Evolutionary conservation across 176 grass and related monocot genomes (phyloP).

Genomic region (Alopecurus myosuroides): DNA sequence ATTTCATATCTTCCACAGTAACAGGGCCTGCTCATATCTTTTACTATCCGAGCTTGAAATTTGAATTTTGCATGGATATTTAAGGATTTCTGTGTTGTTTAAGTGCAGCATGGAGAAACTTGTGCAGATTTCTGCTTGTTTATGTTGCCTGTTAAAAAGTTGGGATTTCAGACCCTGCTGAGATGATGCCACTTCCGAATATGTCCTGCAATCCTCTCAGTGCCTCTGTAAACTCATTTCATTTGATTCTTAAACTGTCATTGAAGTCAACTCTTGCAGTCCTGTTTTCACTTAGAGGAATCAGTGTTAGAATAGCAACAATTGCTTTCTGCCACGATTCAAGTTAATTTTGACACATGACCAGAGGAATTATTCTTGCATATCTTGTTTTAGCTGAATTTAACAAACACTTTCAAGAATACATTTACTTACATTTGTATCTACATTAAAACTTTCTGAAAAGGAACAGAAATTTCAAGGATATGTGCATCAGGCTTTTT

Average conservation of each 20-base stretch:
- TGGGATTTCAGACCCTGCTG: background rate
- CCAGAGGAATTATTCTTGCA: background rate
- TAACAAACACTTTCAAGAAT: no score
- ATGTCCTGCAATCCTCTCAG: no score
- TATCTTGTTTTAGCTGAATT: background rate
- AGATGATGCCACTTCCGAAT: background rate
- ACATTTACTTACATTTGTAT: no score
- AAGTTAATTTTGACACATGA: background rate
- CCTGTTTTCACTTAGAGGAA: background rate
- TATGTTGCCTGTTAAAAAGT: background rate
- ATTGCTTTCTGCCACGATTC: background rate
- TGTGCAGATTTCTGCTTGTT: background rate
- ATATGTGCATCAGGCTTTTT: no score
- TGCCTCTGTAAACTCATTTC: background rate
- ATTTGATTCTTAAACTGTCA: background rate
- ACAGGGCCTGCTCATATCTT: background rate
- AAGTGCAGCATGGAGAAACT: background rate
- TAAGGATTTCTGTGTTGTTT: background rate
- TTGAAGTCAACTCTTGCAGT: background rate
- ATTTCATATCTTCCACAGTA: background rate
- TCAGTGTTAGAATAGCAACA: background rate
- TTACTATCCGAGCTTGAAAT: background rate
- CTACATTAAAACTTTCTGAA: no score
- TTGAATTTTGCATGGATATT: background rate
- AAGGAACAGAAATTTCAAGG: no score